Conservation (phyloP, 352 stramenopile genomes). For the Blastocystis sp. region DNA sequence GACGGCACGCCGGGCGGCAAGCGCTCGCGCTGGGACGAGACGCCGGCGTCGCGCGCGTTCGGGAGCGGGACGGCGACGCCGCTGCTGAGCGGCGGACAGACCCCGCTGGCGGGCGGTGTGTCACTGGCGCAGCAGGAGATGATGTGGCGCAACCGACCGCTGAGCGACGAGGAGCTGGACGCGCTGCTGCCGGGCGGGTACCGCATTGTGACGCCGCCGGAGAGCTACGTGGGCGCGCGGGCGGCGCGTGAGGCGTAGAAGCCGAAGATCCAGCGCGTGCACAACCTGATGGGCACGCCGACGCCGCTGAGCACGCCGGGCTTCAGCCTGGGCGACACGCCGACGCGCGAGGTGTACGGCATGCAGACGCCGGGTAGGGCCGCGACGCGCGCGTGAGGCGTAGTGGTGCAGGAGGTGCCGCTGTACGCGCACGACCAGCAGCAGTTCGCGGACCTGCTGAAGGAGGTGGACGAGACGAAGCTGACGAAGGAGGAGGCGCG, state of each 20-base stretch:
- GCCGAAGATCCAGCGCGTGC: slow-evolving; percentile 87
- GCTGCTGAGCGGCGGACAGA: neutral
- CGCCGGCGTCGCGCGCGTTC: slow-evolving; percentile 77
- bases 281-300: slow-evolving; percentile 89
- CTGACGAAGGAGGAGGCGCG: slow-evolving; percentile 85
- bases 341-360: slow-evolving; percentile 76
- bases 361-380: slow-evolving; percentile 74
- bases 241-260: slow-evolving; percentile 54
- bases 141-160: slow-evolving; percentile 73
- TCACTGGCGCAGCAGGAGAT: slow-evolving; percentile 64
- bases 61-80: slow-evolving; percentile 69
- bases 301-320: slow-evolving; percentile 84
- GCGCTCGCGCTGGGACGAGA: slow-evolving; percentile 92
- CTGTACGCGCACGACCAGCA: slow-evolving; percentile 98
- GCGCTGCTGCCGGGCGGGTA: slow-evolving; percentile 92
- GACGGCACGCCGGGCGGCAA: slow-evolving; percentile 75
- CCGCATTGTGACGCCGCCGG: slow-evolving; percentile 88
- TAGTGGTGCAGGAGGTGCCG: slow-evolving; percentile 82
- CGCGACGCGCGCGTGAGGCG: slow-evolving; percentile 70
- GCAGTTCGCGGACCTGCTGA: slow-evolving; percentile 81
- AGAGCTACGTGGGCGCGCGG: slow-evolving; percentile 80
- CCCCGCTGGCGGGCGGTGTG: neutral
- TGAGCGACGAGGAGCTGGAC: slow-evolving; percentile 92
- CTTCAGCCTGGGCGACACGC: slow-evolving; percentile 77
- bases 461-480: slow-evolving; percentile 76